Percentiles rank a stretch among this genome's conserved stretches.
Evolutionary conservation across 148 eudicot species (phyloP).

Genomic region (Persicaria maculosa): DNA sequence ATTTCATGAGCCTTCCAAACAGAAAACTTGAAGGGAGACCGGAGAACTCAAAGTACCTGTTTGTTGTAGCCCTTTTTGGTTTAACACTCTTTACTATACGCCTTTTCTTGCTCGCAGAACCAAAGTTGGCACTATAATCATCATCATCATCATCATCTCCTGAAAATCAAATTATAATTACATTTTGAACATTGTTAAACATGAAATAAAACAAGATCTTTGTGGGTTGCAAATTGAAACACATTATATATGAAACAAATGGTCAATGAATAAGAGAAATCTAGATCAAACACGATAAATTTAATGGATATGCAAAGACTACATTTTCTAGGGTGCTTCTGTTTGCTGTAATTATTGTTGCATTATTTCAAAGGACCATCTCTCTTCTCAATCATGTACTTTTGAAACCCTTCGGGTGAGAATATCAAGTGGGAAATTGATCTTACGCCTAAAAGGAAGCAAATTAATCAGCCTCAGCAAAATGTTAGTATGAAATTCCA

Average conservation of each 20-base stretch:
- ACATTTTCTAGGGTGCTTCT: neutral
- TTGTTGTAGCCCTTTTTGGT: conserved; percentile 53
- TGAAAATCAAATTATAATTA: conserved; percentile 16
- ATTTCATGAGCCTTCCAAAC: neutral
- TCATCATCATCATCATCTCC: conserved; percentile 70
- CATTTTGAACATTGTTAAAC: neutral
- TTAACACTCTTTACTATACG: conserved; percentile 59
- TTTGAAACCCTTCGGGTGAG: neutral
- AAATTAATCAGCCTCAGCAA: neutral
- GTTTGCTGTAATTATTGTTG: neutral
- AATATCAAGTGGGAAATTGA: neutral
- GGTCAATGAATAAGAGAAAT: neutral
- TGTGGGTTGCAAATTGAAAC: neutral
- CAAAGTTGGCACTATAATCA: conserved; percentile 41
- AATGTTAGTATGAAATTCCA: neutral
- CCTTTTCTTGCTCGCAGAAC: conserved; percentile 81
- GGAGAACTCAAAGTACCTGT: conserved; percentile 36
- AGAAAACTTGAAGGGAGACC: neutral
- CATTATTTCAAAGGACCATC: neutral
- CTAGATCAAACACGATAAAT: neutral
- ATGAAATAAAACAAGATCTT: neutral
- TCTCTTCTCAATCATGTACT: neutral
- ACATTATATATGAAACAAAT: neutral
- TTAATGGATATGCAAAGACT: conserved; percentile 2
- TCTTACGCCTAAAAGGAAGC: neutral